Base-by-base conservation (phyloP, 179 eudicot species). In the Heliamphora pulchella region DNA sequence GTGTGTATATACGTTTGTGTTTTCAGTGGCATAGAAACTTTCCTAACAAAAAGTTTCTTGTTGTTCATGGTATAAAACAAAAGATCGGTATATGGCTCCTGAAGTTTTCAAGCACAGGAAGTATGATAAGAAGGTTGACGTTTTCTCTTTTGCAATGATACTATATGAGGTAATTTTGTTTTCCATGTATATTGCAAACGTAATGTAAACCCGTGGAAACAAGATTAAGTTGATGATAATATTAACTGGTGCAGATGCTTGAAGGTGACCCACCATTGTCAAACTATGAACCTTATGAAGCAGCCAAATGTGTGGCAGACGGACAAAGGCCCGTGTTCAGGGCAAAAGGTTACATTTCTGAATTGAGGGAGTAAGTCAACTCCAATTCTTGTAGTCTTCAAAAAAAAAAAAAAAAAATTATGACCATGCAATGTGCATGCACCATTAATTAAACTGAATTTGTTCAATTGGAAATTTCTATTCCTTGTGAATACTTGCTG, bases 61-160 rank as follows among this genome's bases (percentile, higher is more conserved):
- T 63, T 3, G 62, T 71, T 68, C 13, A 44, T 83, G 78, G 20
- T 81, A 84, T 67, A 61, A 78, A 82, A 84, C 14, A 69, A 81
- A 86, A 96, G 99, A 96, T 79, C 93, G 99, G 46, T 96, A 96
- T 81, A 96, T 96, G 99, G 99, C 99, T 74, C 99, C 99, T 79
- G 99, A 96, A 89, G 99, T 96, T 44, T 94, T 96, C 87, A 94
- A 87, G 90, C 99, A 96, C 83, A 86, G 92, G 81, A 96, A 92
- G 79, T 96, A 96, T 84, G 99, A 96, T 80, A 96, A 94, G 88
- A 96, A 92, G 86, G 98, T 96, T 83, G 99, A 96, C 81, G 96
- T 96, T 75, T 96, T 92, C 92, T 96, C 99, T 58, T 96, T 96
- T 73, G 98, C 88, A 55, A 96, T 96, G 99, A 96, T 96, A 83